These are phyloP conservation scores for Diaporthe eres DNA, from an alignment of 2,329 filamentous ascomycete genomes.

Conservation along the genomic window DNA sequence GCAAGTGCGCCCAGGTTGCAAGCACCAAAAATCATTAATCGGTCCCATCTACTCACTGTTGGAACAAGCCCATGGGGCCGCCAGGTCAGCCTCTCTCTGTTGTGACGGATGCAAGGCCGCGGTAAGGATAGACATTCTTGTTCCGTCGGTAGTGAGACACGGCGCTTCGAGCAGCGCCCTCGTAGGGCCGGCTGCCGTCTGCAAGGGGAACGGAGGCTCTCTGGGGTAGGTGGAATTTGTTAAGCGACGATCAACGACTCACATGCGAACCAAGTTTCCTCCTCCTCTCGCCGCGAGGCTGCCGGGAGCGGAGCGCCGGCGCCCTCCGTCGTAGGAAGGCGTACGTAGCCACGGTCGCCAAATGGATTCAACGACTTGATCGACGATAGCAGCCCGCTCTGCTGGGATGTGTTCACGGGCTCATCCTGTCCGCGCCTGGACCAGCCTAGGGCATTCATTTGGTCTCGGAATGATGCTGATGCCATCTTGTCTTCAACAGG, in stretches of 20 bases:
- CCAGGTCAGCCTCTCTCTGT: conserved; percentile 47
- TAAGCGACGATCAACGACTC: conserved; percentile 64
- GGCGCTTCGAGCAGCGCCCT: conserved; percentile 58
- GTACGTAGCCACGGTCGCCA: conserved; percentile 86
- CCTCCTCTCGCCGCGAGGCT: conserved; percentile 87
- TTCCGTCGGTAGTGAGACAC: conserved; percentile 57
- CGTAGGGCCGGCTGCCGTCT: conserved; percentile 50
- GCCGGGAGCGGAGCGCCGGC: conserved; percentile 89
- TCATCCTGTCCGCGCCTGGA: conserved; percentile 85
- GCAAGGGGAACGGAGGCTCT: conserved; percentile 56
- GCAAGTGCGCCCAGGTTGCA: conserved; percentile 91
- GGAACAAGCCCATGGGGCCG: conserved; percentile 34
- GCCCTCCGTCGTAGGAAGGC: conserved; percentile 87
- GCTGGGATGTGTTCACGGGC: conserved; percentile 79
- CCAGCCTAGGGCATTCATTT: conserved; percentile 96
- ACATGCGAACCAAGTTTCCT: conserved; percentile 96
- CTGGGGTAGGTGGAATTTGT: conserved; percentile 45
- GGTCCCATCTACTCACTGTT: conserved; percentile 97
- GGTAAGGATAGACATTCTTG: conserved; percentile 46
- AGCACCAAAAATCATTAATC: conserved; percentile 89
- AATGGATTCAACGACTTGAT: conserved; percentile 92
- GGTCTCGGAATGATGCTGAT: conserved; percentile 90
- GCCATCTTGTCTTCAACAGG: conserved; percentile 71
- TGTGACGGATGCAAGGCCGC: conserved; percentile 21
- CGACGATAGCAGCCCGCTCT: conserved; percentile 82